A percentile compares a stretch with the other conserved stretches of the same genome.
phyloP scores from a whole-genome alignment of 768 basidiomycete genomes.

The Lyophyllum atratum region DNA sequence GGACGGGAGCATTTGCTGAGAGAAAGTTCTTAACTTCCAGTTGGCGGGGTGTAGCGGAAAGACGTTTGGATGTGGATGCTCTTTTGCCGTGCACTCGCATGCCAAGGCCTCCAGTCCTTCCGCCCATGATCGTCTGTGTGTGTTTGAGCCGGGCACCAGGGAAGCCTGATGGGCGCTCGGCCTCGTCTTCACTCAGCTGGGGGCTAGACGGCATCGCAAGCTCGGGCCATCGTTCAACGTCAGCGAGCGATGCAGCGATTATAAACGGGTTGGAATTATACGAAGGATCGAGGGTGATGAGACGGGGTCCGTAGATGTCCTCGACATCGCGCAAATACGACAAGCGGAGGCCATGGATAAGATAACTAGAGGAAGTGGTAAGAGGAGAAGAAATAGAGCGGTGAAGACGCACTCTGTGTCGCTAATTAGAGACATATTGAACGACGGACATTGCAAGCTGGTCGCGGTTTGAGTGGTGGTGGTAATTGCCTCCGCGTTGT shows the following conservation, averaged over 20 bases:
- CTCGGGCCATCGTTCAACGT: constrained; percentile 84
- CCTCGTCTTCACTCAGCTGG: constrained; percentile 71
- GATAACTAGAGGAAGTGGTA: constrained; percentile 40
- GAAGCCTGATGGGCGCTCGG: constrained; percentile 47
- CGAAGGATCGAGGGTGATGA: constrained; percentile 78
- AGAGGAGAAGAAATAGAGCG: not conserved
- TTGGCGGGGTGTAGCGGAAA: constrained; percentile 39
- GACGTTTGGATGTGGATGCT: constrained; percentile 51
- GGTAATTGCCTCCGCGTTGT: not conserved
- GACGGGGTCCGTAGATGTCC: constrained; percentile 79
- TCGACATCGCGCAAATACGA: constrained; percentile 88
- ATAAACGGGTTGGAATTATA: constrained; percentile 86
- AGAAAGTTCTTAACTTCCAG: constrained; percentile 38
- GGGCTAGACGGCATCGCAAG: constrained; percentile 72
- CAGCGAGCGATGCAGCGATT: constrained; percentile 75
- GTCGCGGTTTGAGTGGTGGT: not conserved
- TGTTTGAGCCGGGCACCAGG: constrained; percentile 69
- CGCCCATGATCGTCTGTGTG: constrained; percentile 87
- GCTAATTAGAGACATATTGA: constrained; percentile 60
- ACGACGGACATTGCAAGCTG: not conserved
- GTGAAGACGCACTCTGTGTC: constrained; percentile 53
- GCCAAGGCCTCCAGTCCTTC: constrained; percentile 69
- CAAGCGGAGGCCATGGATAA: constrained; percentile 84
- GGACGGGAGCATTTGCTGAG: constrained; percentile 32
- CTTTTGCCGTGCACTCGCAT: constrained; percentile 75